These are phyloP conservation scores for Grosmannia serpens DNA, from an alignment of 2,329 filamentous ascomycete genomes.

Conservation along the genomic window DNA sequence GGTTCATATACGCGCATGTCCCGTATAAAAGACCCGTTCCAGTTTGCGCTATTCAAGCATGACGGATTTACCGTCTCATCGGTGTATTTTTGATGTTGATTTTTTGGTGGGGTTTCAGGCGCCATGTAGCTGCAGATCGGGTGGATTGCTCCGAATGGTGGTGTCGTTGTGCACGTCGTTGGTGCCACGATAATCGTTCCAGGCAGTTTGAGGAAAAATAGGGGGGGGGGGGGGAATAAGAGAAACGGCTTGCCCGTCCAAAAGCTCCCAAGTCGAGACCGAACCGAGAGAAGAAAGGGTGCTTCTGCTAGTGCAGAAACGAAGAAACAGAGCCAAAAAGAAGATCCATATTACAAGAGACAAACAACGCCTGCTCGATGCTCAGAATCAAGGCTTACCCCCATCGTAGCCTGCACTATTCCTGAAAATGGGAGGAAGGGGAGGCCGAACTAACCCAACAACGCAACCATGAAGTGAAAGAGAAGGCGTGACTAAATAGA, in stretches of 20 bases:
- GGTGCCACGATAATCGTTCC: too few relatives aligned
- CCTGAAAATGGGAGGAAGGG: not conserved
- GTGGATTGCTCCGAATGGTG: too few relatives aligned
- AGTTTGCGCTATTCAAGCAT: too few relatives aligned
- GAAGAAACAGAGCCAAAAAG: not conserved
- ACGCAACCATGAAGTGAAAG: constrained; percentile 1
- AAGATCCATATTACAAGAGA: not conserved
- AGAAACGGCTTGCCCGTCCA: too few relatives aligned
- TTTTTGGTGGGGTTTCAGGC: too few relatives aligned
- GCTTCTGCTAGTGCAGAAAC: not conserved
- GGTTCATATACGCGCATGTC: not conserved
- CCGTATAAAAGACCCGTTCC: not conserved
- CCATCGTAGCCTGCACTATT: not conserved
- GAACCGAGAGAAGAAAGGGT: not conserved
- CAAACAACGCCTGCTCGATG: constrained; percentile 1
- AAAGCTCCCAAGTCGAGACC: not conserved
- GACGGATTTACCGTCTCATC: too few relatives aligned
- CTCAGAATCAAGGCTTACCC: not conserved
- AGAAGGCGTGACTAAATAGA: constrained; percentile 1
- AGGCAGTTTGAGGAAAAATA: too few relatives aligned
- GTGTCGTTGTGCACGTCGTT: too few relatives aligned
- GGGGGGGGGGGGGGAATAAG: too few relatives aligned
- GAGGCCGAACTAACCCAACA: not conserved
- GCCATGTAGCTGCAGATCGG: too few relatives aligned
- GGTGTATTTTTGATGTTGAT: too few relatives aligned